Conservation (phyloP, 2,329 filamentous ascomycete genomes). For the Aspergillus fructus region DNA sequence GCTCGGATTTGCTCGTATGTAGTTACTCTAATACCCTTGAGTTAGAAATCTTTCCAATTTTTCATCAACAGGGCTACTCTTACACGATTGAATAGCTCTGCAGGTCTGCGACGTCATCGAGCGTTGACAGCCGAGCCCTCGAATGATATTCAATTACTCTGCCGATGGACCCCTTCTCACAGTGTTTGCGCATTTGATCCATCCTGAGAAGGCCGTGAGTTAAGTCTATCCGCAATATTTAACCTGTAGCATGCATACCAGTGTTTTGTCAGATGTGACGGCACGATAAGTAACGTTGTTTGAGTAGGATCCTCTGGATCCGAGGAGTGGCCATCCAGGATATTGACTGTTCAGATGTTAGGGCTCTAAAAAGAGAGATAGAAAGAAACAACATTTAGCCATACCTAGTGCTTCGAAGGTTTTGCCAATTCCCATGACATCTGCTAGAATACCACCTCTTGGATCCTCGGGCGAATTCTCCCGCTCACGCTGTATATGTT, state of each 20-base stretch:
- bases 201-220: slow-evolving; percentile 18
- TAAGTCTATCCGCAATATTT: too few relatives aligned
- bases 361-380: background rate
- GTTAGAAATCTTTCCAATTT: background rate
- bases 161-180: slow-evolving; percentile 22
- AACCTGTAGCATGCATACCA: slow-evolving; percentile 26
- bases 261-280: slow-evolving; percentile 32
- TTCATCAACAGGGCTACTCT: background rate
- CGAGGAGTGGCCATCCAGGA: slow-evolving; percentile 32
- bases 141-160: slow-evolving; percentile 27
- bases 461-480: slow-evolving; percentile 27
- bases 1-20: slow-evolving; percentile 38
- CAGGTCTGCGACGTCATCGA: slow-evolving; percentile 21
- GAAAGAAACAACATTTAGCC: background rate
- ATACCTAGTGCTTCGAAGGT: slow-evolving; percentile 37
- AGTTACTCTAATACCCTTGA: slow-evolving; percentile 29
- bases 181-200: slow-evolving; percentile 32
- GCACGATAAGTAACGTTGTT: slow-evolving; percentile 41
- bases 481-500: slow-evolving; percentile 29
- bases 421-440: slow-evolving; percentile 45
- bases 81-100: slow-evolving; percentile 26
- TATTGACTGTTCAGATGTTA: slow-evolving; percentile 29
- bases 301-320: slow-evolving; percentile 19
- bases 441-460: slow-evolving; percentile 39
- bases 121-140: slow-evolving; percentile 16